Conservation (phyloP, 768 basidiomycete genomes). For the Amanita exitialis region DNA sequence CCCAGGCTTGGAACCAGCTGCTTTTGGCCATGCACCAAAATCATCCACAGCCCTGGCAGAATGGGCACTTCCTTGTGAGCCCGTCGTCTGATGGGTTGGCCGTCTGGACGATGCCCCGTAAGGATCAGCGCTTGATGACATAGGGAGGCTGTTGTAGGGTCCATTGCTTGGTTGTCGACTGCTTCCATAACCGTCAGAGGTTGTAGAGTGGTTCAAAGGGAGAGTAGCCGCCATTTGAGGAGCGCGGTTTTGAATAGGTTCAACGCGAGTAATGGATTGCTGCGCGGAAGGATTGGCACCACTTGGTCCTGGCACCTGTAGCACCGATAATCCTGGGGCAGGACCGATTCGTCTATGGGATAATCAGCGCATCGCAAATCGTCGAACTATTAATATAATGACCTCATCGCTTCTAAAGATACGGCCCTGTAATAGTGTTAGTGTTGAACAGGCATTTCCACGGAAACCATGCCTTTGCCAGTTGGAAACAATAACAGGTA, state of each 20-base stretch:
- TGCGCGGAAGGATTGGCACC: background rate
- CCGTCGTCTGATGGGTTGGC: constrained; percentile 5
- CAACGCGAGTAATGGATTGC: constrained; percentile 1
- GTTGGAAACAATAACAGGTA: constrained; percentile 52
- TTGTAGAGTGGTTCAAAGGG: background rate
- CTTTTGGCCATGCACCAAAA: constrained; percentile 10
- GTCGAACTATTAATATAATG: constrained; percentile 1
- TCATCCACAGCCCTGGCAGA: constrained; percentile 9
- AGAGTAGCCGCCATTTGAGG: background rate
- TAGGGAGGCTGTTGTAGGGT: background rate
- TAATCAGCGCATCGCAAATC: constrained; percentile 16
- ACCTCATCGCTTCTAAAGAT: constrained; percentile 61
- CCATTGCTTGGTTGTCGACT: background rate
- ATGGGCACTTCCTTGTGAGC: background rate
- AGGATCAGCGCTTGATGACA: background rate
- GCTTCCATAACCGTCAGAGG: background rate
- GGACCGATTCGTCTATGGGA: constrained; percentile 36
- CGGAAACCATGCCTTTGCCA: constrained; percentile 63
- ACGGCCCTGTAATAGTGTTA: constrained; percentile 37
- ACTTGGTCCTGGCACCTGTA: constrained; percentile 3
- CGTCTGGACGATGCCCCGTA: constrained; percentile 3
- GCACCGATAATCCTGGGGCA: constrained; percentile 34
- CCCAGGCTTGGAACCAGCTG: constrained; percentile 5
- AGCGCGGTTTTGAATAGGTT: background rate
- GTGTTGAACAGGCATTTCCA: constrained; percentile 1